phyloP scores from a whole-genome alignment of 441 rosid species.

The Biscutella laevigata region DNA sequence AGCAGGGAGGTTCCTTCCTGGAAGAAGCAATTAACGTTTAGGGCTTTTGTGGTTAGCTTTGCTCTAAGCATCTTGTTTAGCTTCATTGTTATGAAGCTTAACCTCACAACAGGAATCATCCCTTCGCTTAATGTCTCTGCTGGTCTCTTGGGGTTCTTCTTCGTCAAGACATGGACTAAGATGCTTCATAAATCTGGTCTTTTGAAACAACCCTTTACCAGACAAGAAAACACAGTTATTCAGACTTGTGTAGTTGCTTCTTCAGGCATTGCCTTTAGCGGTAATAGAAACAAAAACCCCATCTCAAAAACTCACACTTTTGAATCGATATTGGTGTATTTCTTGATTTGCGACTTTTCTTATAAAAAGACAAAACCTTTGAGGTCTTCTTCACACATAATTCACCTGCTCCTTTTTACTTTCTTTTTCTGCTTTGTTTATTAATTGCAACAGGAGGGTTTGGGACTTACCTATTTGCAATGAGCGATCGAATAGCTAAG shows the following conservation, averaged over 20 bases:
- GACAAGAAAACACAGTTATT: conserved; percentile 82
- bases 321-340: background rate
- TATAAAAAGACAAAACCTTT: conserved; percentile 5
- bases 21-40: conserved; percentile 52
- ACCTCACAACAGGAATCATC: conserved; percentile 81
- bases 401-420: background rate
- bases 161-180: conserved; percentile 49
- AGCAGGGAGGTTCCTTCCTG: conserved; percentile 49
- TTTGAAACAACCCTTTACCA: conserved; percentile 63
- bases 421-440: background rate
- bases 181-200: conserved; percentile 38
- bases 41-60: conserved; percentile 56
- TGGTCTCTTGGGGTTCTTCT: conserved; percentile 66
- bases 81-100: conserved; percentile 80
- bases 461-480: conserved; percentile 66
- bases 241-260: conserved; percentile 87
- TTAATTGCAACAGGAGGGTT: conserved; percentile 50
- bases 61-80: conserved; percentile 54
- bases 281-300: conserved; percentile 28
- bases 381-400: conserved; percentile 10
- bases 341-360: background rate
- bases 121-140: conserved; percentile 87
- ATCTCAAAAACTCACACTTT: background rate
- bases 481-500: conserved; percentile 49
- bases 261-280: conserved; percentile 88